Evolutionary conservation across 768 basidiomycete species (phyloP).

Genomic region (Suillus spraguei): DNA sequence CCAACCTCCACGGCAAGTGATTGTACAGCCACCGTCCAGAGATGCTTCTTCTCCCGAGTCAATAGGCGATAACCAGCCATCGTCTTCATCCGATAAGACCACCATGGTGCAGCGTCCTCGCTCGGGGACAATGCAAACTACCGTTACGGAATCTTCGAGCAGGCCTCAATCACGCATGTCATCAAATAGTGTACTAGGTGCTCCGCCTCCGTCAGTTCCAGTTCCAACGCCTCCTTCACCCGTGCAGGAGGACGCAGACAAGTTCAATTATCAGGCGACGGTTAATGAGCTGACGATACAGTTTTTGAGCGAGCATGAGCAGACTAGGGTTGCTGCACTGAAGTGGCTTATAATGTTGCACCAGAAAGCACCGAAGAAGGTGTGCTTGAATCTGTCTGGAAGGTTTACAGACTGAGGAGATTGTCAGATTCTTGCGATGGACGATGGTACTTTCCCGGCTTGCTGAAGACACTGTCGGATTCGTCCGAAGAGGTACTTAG

Average conservation of each 20-base stretch:
- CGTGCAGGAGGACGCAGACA: constrained; percentile 57
- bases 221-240: constrained; percentile 32
- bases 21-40: constrained; percentile 44
- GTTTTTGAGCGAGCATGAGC: constrained; percentile 95
- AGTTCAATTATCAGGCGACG: constrained; percentile 90
- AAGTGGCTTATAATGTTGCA: constrained; percentile 99
- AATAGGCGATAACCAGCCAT: constrained; percentile 33
- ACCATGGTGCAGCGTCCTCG: constrained; percentile 34
- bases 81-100: constrained; percentile 38
- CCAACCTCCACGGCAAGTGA: constrained; percentile 52
- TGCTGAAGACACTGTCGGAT: constrained; percentile 95
- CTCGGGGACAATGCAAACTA: constrained; percentile 23
- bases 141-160: constrained; percentile 41
- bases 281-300: constrained; percentile 93
- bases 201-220: constrained; percentile 34
- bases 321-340: constrained; percentile 92
- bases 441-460: constrained; percentile 96
- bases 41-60: constrained; percentile 55
- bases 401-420: constrained; percentile 7
- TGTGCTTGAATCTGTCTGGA: constrained; percentile 25
- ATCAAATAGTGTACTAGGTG: constrained; percentile 41
- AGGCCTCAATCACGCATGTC: constrained; percentile 68
- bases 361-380: constrained; percentile 96
- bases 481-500: constrained; percentile 84
- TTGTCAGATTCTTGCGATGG: constrained; percentile 86